Evolutionary conservation across 805 yeast species (phyloP), one percentile per base, ranked within the genome.

Genomic region (Hanseniaspora taiwanica): DNA sequence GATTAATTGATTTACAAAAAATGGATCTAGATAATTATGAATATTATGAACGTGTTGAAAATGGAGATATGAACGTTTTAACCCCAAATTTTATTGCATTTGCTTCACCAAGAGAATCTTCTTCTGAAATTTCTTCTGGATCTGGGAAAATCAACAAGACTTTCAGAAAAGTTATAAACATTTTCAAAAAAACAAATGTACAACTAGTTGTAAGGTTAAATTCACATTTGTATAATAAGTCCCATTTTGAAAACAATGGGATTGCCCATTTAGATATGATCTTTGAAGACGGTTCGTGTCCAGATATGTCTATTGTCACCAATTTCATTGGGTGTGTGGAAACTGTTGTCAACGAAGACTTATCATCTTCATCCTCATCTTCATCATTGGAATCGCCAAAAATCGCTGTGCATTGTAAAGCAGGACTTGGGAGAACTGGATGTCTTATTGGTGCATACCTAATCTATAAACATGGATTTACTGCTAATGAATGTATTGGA

Each of bases 321-420:
- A 81, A 83, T 50, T 91, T 91, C 52, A 74, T 91, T 46, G 98
- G 97, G 13, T 95, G 94, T 1, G 91, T 95, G 1, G 96, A 89
- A 54, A 81, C 93, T 27, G 76, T 85, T 8, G 84, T 89, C 42
- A 42, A 31, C 24, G 31, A 42, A 20, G n/a, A n/a, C n/a, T n/a
- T n/a, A n/a, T n/a, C n/a, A n/a, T n/a, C n/a, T n/a, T n/a, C n/a
- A n/a, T n/a, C n/a, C n/a, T n/a, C n/a, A n/a, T n/a, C n/a, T n/a
- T n/a, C n/a, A n/a, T n/a, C n/a, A n/a, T n/a, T n/a, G n/a, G n/a
- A n/a, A 29, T 21, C 38, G 14, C 44, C 44, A 2, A 86, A 86
- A 56, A 80, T 91, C 45, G 98, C 98, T 2, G 97, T 91, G n/a
- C 98, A 91, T 59, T 91, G 98, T 68, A 89, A 91, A 57, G 98